Percentiles rank a stretch among this genome's conserved stretches.
These are phyloP conservation scores for Pythium brachiatum DNA, from an alignment of 352 stramenopile species.

Conservation along the genomic window DNA sequence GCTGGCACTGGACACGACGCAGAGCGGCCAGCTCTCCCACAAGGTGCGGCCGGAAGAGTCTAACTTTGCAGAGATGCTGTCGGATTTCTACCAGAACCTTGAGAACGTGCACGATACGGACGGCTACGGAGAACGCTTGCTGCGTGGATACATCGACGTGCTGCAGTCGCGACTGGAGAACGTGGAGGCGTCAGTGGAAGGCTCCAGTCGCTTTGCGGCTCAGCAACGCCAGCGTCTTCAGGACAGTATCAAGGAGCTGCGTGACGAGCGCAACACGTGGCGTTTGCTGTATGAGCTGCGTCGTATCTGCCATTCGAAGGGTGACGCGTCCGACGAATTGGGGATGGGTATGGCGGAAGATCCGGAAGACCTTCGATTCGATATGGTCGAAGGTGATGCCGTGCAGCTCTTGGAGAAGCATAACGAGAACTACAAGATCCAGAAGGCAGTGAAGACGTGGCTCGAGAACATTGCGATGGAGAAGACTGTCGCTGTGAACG, in stretches of 20 bases:
- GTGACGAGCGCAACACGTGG: constrained; percentile 86
- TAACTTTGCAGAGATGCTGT: constrained; percentile 70
- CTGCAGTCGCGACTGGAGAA: constrained; percentile 63
- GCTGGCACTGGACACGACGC: constrained; percentile 32
- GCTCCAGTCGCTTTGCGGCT: constrained; percentile 15
- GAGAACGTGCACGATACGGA: constrained; percentile 69
- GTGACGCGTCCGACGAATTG: constrained; percentile 32
- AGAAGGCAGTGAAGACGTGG: constrained; percentile 70
- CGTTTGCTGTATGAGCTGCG: constrained; percentile 70
- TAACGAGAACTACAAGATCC: constrained; percentile 68
- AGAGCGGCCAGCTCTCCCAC: constrained; percentile 42
- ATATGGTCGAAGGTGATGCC: constrained; percentile 79
- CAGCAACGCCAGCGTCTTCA: constrained; percentile 38
- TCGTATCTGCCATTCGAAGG: constrained; percentile 46
- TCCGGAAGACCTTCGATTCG: constrained; percentile 49
- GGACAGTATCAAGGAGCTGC: constrained; percentile 56
- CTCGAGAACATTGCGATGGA: constrained; percentile 82
- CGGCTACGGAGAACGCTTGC: constrained; percentile 65
- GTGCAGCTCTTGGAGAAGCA: constrained; percentile 55
- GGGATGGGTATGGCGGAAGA: constrained; percentile 32
- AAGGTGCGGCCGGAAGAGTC: constrained; percentile 73
- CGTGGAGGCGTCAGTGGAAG: constrained; percentile 35
- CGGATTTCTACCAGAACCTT: constrained; percentile 75
- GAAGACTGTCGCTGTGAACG: constrained; percentile 51
- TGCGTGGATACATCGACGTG: constrained; percentile 76